Conservation (phyloP, 345 rosid genomes). For the Punica granatum region DNA sequence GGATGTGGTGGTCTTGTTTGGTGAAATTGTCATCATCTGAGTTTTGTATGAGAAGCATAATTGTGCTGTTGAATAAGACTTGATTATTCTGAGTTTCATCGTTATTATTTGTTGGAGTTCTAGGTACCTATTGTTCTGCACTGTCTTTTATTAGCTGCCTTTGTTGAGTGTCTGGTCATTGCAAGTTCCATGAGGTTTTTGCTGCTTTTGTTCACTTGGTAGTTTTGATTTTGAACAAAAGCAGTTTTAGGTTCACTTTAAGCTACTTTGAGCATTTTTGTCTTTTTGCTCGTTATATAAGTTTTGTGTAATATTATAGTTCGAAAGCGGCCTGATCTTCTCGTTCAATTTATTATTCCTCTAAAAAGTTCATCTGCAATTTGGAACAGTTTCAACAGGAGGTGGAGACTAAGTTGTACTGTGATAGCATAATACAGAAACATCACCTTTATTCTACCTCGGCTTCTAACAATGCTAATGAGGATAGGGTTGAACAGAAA, state of each 20-base stretch:
- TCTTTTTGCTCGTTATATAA: background rate
- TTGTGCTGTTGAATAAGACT: no score
- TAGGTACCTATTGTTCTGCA: no score
- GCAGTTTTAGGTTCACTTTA: background rate
- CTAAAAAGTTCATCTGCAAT: slow-evolving; percentile 8
- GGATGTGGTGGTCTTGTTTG: no score
- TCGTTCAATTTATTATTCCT: background rate
- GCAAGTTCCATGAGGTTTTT: no score
- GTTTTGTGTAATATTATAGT: background rate
- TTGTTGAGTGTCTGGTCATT: no score
- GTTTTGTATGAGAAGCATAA: no score
- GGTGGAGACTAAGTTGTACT: slow-evolving; percentile 26
- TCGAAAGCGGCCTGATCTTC: background rate
- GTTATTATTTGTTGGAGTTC: no score
- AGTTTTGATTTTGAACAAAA: no score
- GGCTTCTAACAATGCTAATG: slow-evolving; percentile 21
- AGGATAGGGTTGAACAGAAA: slow-evolving; percentile 25
- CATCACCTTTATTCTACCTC: slow-evolving; percentile 28
- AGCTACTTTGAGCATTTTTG: background rate
- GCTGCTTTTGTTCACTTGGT: no score
- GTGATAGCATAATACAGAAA: slow-evolving; percentile 26
- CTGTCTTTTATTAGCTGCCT: no score
- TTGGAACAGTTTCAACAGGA: slow-evolving; percentile 29
- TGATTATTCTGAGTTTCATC: no score
- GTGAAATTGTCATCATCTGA: no score